A percentile compares a stretch with the other conserved stretches of the same genome.
These are phyloP conservation scores for Ceratobasidium papillatum DNA, from an alignment of 1,284 basidiomycete species.

Conservation along the genomic window DNA sequence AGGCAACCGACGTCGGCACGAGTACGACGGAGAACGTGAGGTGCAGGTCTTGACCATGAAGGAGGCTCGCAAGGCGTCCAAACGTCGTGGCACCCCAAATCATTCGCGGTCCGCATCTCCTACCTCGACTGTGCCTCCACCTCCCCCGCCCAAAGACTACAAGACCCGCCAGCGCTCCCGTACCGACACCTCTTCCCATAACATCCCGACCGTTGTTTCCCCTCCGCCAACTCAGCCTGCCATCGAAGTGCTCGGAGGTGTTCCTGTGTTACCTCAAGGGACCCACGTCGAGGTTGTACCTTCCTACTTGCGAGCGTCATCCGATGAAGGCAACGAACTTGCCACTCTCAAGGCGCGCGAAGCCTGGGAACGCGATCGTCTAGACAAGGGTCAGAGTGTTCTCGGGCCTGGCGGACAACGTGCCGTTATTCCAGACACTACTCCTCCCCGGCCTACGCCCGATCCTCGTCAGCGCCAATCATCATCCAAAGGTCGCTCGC, in stretches of 20 bases:
- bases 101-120: slow-evolving; percentile 28
- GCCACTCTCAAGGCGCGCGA: slow-evolving; percentile 46
- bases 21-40: slow-evolving; percentile 32
- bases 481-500: slow-evolving; percentile 15
- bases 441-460: slow-evolving; percentile 20
- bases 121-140: slow-evolving; percentile 29
- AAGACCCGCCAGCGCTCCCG: slow-evolving; percentile 30
- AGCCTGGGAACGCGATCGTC: slow-evolving; percentile 44
- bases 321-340: slow-evolving; percentile 46
- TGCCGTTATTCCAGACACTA: slow-evolving; percentile 28
- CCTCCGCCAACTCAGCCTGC: slow-evolving; percentile 11
- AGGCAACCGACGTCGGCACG: slow-evolving; percentile 7
- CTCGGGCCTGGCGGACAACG: slow-evolving; percentile 31
- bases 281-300: slow-evolving; percentile 33
- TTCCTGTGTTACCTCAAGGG: slow-evolving; percentile 33
- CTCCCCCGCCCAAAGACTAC: slow-evolving; percentile 27
- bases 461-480: slow-evolving; percentile 27
- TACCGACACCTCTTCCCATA: slow-evolving; percentile 2
- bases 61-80: slow-evolving; percentile 27
- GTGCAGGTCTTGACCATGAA: slow-evolving; percentile 23
- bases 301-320: slow-evolving; percentile 9
- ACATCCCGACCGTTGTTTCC: background rate
- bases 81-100: slow-evolving; percentile 10
- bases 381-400: slow-evolving; percentile 42
- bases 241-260: slow-evolving; percentile 29